Evolutionary conservation across 352 stramenopile species (phyloP), one percentile per base, ranked within the genome.

Genomic region (Lagenidium giganteum): DNA sequence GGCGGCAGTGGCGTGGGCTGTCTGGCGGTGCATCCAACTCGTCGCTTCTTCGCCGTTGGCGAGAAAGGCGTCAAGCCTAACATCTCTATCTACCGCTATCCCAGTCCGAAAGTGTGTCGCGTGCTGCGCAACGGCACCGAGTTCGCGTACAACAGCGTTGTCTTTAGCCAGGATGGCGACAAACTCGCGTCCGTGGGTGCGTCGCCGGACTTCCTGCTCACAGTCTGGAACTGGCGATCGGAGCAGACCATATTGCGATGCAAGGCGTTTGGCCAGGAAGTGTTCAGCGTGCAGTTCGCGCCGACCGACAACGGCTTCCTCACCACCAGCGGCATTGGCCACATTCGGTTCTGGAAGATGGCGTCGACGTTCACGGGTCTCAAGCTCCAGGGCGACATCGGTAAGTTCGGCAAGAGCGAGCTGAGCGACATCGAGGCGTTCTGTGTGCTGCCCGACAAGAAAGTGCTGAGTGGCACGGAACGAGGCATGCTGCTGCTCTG

Each of bases 321-420:
- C 18, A 92, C 84, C 8, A 98, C 93, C 0, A 95, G 81, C 32
- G 93, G 92, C 33, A 87, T 95, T 3, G 91, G 90, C 2, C 93
- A 98, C 56, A 96, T 98, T 51, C 87, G 93, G 3, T 96, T 98
- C 56, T 98, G 93, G 93, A 92, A 93, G 47, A 98, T 98, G 87
- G 89, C 93, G 24, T 71, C 71, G n/a, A 98, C 93, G 23, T 98
- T 98, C 51, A 98, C 93, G 8, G 93, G 93, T 3, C 68, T 98
- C 7, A 98, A 98, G 64, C 59, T 98, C 22, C 89, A 98, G 67
- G 93, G 93, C 8, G 87, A 96, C 42, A 97, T 98, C 39, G 93
- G 93, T 38, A 98, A 98, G 55, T 98, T 98, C 47, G 93, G 93
- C 51, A 97, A 97, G 45, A 83, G 89, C 18, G 93, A 98, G 49